Percentiles rank a stretch among this genome's conserved stretches.
phyloP scores from a whole-genome alignment of 306 rosid species.

The Betula pendula region DNA sequence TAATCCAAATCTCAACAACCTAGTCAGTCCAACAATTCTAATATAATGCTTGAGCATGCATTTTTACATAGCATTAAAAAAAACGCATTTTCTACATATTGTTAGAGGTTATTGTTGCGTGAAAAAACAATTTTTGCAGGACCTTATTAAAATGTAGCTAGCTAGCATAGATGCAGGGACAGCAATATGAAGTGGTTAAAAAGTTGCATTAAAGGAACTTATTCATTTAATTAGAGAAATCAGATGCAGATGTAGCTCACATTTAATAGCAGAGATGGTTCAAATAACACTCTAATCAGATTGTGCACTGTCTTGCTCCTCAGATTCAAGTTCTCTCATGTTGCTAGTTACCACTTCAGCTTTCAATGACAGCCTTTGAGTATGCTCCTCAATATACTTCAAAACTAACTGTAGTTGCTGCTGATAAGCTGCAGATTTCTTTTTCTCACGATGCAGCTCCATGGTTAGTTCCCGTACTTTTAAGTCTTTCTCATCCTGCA shows the following conservation, averaged over 20 bases:
- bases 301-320: constrained; percentile 12
- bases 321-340: constrained; percentile 16
- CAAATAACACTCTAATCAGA: constrained; percentile 2
- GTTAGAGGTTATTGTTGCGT: neutral
- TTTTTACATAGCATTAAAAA: neutral
- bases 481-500: constrained; percentile 29
- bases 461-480: constrained; percentile 26
- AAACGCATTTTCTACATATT: neutral
- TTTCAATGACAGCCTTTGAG: constrained; percentile 25
- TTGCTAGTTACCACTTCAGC: constrained; percentile 16
- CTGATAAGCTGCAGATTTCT: constrained; percentile 26
- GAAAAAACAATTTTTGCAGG: neutral
- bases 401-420: constrained; percentile 25
- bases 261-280: neutral
- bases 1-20: no score
- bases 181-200: neutral
- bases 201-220: neutral
- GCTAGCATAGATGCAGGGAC: neutral
- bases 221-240: neutral
- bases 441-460: constrained; percentile 24
- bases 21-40: no score
- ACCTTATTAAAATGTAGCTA: no score
- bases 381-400: constrained; percentile 26
- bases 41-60: neutral
- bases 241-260: neutral